These are phyloP conservation scores for Darksidea phi DNA, from an alignment of 495 filamentous ascomycete genomes.

Conservation along the genomic window DNA sequence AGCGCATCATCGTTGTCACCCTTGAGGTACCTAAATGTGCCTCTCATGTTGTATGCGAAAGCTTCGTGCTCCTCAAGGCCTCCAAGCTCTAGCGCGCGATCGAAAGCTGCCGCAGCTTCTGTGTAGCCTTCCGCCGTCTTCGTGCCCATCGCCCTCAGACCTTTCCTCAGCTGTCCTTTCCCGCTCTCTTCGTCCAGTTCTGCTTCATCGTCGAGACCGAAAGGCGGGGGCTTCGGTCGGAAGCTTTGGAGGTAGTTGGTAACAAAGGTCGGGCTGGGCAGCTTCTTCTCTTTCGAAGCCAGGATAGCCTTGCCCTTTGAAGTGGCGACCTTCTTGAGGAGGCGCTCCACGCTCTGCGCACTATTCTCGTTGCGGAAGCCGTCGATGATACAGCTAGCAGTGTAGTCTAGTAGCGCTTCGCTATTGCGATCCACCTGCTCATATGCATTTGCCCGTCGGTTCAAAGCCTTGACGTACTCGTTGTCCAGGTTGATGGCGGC, in stretches of 20 bases:
- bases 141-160: slow-evolving; percentile 73
- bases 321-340: slow-evolving; percentile 97
- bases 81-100: slow-evolving; percentile 77
- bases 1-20: slow-evolving; percentile 83
- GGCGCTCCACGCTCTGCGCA: slow-evolving; percentile 82
- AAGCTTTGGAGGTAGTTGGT: slow-evolving; percentile 99
- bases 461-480: slow-evolving; percentile 96
- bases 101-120: slow-evolving; percentile 78
- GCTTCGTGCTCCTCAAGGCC: slow-evolving; percentile 79
- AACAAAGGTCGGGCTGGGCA: slow-evolving; percentile 93
- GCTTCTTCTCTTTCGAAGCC: slow-evolving; percentile 70
- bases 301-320: slow-evolving; percentile 85
- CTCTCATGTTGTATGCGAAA: slow-evolving; percentile 91
- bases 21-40: slow-evolving; percentile 88
- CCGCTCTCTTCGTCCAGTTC: slow-evolving; percentile 77
- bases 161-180: slow-evolving; percentile 78
- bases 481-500: slow-evolving; percentile 88
- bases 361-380: slow-evolving; percentile 85
- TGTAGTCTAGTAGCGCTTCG: slow-evolving; percentile 94
- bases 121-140: slow-evolving; percentile 89
- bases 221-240: slow-evolving; percentile 72
- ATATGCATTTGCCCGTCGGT: slow-evolving; percentile 92
- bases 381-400: slow-evolving; percentile 98
- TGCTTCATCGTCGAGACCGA: slow-evolving; percentile 74
- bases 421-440: slow-evolving; percentile 88